Percentiles rank a stretch among this genome's conserved stretches.
phyloP scores from a whole-genome alignment of 2,329 filamentous ascomycete genomes.

The Emergomyces pasteurianus region DNA sequence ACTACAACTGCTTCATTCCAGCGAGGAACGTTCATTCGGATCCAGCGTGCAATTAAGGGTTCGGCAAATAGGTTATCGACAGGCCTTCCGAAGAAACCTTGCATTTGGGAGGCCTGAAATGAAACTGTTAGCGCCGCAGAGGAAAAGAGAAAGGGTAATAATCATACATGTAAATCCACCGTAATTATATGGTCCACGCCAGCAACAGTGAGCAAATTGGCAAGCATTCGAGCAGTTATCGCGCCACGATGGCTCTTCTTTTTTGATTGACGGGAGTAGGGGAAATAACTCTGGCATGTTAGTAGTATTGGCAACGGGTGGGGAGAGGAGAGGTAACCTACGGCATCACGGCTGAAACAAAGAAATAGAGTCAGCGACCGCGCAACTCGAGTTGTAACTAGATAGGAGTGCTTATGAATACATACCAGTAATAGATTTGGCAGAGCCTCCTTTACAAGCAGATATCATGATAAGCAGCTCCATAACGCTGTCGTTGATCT shows the following conservation, averaged over 20 bases:
- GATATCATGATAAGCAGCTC: constrained; percentile 98
- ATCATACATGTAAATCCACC: constrained; percentile 71
- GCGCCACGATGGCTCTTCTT: constrained; percentile 96
- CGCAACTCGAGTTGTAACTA: not conserved
- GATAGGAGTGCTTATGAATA: constrained; percentile 8
- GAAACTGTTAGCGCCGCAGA: not conserved
- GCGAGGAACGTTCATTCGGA: constrained; percentile 70
- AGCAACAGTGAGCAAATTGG: constrained; percentile 84
- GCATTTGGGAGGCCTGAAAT: constrained; percentile 75
- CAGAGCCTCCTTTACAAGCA: constrained; percentile 93
- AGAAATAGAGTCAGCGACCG: constrained; percentile 2
- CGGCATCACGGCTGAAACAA: constrained; percentile 33
- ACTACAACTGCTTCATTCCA: constrained; percentile 91
- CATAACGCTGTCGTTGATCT: constrained; percentile 98
- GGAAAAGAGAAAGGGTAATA: not conserved
- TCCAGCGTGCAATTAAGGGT: constrained; percentile 90
- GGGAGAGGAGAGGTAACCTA: constrained; percentile 23
- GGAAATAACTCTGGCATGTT: constrained; percentile 58
- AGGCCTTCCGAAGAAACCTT: constrained; percentile 95
- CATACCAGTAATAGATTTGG: constrained; percentile 90
- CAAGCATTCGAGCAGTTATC: constrained; percentile 93
- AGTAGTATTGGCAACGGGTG: constrained; percentile 18
- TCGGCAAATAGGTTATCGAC: constrained; percentile 97
- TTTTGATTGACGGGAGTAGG: constrained; percentile 98
- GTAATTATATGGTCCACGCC: constrained; percentile 97